phyloP scores from a whole-genome alignment of 495 filamentous ascomycete genomes.

The Neurospora discreta region DNA sequence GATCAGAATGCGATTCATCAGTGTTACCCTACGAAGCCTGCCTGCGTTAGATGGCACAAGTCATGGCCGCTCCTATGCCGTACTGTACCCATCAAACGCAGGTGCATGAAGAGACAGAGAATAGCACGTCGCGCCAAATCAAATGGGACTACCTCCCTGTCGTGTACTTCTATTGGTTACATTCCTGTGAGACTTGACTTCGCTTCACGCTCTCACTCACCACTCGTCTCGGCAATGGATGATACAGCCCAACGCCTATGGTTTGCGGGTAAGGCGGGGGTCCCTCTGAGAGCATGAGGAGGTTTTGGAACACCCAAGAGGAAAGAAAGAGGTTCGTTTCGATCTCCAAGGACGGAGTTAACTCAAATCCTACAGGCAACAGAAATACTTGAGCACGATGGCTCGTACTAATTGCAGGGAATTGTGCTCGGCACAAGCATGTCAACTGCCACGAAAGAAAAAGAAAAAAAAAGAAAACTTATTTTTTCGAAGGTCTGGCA shows the following conservation, averaged over 20 bases:
- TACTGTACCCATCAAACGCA: not conserved
- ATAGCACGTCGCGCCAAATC: slow-evolving; percentile 16
- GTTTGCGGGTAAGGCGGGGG: slow-evolving; percentile 16
- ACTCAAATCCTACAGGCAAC: not conserved
- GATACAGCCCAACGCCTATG: slow-evolving; percentile 14
- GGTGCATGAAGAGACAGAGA: not conserved
- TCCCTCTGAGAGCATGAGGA: slow-evolving; percentile 15
- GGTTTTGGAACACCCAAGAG: slow-evolving; percentile 3
- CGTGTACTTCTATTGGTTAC: slow-evolving; percentile 23
- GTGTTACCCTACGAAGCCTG: not conserved
- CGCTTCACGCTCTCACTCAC: slow-evolving; percentile 19
- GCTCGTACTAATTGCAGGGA: not conserved
- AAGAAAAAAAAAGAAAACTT: too few species aligned
- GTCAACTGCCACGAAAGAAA: not conserved
- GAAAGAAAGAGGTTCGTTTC: not conserved
- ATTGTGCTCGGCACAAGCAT: not conserved
- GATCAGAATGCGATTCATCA: not conserved
- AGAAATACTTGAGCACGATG: not conserved
- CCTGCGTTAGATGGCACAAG: not conserved
- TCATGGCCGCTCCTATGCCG: not conserved
- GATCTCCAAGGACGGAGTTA: not conserved
- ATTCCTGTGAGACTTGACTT: slow-evolving; percentile 19
- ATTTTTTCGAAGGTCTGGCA: not conserved
- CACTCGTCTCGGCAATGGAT: slow-evolving; percentile 22
- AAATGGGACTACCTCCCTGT: slow-evolving; percentile 30